Percentiles rank a stretch among this genome's conserved stretches.
Conservation (phyloP, 2,329 filamentous ascomycete species). For the Pyrenochaeta sp. region DNA sequence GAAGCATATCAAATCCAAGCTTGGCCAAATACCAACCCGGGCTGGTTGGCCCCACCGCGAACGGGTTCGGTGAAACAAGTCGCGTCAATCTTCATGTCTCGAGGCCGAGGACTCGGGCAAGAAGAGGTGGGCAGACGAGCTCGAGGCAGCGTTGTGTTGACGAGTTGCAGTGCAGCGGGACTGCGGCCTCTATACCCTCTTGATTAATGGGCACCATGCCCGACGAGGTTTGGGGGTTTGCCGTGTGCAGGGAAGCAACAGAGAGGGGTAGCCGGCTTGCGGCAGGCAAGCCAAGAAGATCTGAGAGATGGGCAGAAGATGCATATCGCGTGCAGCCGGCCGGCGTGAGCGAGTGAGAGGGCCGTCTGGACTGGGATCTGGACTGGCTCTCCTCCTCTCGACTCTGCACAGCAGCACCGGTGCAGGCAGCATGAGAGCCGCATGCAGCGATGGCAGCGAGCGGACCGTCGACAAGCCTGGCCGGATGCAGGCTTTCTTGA, state of each 20-base stretch:
- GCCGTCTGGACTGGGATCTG: too few species aligned
- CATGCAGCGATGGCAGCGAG: conserved; percentile 4
- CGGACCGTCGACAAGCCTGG: neutral
- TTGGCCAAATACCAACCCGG: conserved; percentile 24
- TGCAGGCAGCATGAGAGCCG: conserved; percentile 13
- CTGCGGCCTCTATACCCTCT: conserved; percentile 3
- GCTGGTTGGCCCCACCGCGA: conserved; percentile 29
- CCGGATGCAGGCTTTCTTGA: neutral
- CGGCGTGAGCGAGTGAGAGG: conserved; percentile 20
- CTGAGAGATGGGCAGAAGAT: conserved; percentile 19
- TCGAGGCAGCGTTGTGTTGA: neutral
- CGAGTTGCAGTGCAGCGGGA: conserved; percentile 1
- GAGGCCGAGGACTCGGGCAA: conserved; percentile 20
- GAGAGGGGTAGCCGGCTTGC: conserved; percentile 25
- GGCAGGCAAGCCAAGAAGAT: conserved; percentile 33
- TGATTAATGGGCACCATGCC: conserved; percentile 21
- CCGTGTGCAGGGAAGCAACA: conserved; percentile 10
- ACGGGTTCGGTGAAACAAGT: conserved; percentile 37
- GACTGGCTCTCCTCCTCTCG: too few species aligned
- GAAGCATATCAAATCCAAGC: conserved; percentile 35
- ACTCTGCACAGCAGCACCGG: conserved; percentile 12
- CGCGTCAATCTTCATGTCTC: conserved; percentile 33
- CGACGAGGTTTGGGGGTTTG: conserved; percentile 7
- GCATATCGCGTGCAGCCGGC: conserved; percentile 28
- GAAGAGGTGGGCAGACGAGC: neutral